These are phyloP conservation scores for Penicillium argentinense DNA, from an alignment of 495 filamentous ascomycete species.

Conservation along the genomic window DNA sequence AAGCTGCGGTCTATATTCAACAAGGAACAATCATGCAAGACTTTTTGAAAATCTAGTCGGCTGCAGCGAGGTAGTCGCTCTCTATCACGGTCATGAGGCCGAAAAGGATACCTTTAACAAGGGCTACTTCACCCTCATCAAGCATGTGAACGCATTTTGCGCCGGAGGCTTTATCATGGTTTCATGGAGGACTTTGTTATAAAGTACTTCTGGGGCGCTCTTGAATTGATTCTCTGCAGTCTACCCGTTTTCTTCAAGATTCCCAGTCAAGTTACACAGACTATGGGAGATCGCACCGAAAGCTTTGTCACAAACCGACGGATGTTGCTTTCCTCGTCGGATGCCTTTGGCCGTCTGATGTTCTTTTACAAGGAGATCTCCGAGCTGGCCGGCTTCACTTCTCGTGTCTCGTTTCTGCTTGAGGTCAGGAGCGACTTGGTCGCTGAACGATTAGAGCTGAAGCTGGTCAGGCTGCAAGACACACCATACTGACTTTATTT, in stretches of 20 bases:
- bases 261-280: conserved; percentile 68
- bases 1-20: too few species aligned
- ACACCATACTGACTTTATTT: too few species aligned
- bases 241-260: conserved; percentile 95
- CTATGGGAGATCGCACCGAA: conserved; percentile 89
- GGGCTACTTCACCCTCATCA: conserved; percentile 97
- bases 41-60: too few species aligned
- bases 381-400: conserved; percentile 91
- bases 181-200: conserved; percentile 99
- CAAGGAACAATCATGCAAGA: too few species aligned
- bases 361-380: conserved; percentile 98
- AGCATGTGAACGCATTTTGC: conserved; percentile 94
- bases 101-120: conserved; percentile 98
- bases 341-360: conserved; percentile 96
- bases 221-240: conserved; percentile 92
- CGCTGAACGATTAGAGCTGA: conserved; percentile 89
- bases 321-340: conserved; percentile 86
- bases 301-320: conserved; percentile 93
- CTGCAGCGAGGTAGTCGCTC: conserved; percentile 88
- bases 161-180: conserved; percentile 87
- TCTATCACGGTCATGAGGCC: conserved; percentile 90
- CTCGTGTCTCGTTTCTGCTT: conserved; percentile 81
- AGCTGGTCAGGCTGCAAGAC: too few species aligned
- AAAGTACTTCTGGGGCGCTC: conserved; percentile 98
- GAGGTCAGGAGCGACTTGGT: conserved; percentile 94